Evolutionary conservation across 352 stramenopile genomes (phyloP).

Genomic region (Pythium guiyangense): DNA sequence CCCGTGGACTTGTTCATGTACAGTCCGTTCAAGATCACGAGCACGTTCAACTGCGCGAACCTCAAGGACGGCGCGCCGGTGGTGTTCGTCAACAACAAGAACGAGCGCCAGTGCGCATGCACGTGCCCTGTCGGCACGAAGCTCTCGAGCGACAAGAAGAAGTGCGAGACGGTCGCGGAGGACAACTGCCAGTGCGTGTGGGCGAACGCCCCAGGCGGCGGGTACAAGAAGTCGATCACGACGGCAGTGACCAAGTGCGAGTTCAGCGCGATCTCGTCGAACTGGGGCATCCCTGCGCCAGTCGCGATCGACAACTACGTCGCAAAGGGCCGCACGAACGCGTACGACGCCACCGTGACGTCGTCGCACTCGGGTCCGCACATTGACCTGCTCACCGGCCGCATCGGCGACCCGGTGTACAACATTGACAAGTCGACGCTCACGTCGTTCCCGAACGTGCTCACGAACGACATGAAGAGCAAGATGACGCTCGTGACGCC

Average conservation of each 20-base stretch:
- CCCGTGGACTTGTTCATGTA: constrained; percentile 57
- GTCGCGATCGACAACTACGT: constrained; percentile 55
- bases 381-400: constrained; percentile 1
- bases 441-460: not conserved
- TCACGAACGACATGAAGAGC: not conserved
- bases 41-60: constrained; percentile 28
- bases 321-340: constrained; percentile 29
- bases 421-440: not conserved
- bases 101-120: constrained; percentile 43
- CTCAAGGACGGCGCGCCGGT: constrained; percentile 36
- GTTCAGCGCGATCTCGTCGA: constrained; percentile 16
- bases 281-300: constrained; percentile 30
- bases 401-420: constrained; percentile 4
- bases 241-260: constrained; percentile 11
- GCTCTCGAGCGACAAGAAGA: constrained; percentile 14
- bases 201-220: constrained; percentile 14
- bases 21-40: constrained; percentile 52
- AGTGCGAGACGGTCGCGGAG: constrained; percentile 20
- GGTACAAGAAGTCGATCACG: constrained; percentile 14
- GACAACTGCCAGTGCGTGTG: constrained; percentile 39
- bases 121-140: constrained; percentile 38
- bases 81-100: constrained; percentile 30
- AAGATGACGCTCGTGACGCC: not conserved
- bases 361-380: not conserved
- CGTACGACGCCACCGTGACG: constrained; percentile 4